A percentile compares a stretch with the other conserved stretches of the same genome.
phyloP scores from a whole-genome alignment of 306 rosid genomes.

The Prinsepia uniflora region DNA sequence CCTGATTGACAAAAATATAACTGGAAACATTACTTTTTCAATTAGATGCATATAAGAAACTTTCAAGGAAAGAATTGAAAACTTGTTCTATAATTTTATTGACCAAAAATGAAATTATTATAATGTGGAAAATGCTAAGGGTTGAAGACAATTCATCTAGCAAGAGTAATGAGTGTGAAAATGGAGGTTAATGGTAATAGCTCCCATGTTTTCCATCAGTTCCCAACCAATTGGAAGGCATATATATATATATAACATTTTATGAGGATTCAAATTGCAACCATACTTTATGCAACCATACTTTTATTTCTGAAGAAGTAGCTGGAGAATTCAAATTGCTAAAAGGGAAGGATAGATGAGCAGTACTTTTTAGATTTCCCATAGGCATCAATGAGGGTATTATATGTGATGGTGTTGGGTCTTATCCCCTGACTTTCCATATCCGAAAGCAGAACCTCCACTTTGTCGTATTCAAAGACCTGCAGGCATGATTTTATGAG shows the following conservation, averaged over 20 bases:
- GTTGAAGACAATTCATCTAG: neutral
- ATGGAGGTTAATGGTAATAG: neutral
- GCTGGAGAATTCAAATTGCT: constrained; percentile 25
- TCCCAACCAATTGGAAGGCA: neutral
- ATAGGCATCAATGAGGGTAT: constrained; percentile 79
- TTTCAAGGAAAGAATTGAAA: neutral
- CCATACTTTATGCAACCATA: constrained; percentile 3
- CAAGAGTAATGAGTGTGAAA: neutral
- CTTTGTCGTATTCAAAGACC: constrained; percentile 66
- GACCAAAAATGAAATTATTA: neutral
- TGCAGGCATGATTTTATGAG: constrained; percentile 85
- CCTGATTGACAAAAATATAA: constrained; percentile 29
- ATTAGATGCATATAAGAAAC: neutral
- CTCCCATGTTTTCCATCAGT: neutral
- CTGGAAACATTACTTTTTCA: neutral
- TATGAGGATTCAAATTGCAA: too few relatives aligned
- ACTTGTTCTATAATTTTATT: constrained; percentile 4
- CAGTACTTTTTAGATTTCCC: constrained; percentile 83
- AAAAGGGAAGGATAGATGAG: constrained; percentile 22
- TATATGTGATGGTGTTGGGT: constrained; percentile 83
- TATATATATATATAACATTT: neutral
- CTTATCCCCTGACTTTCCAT: constrained; percentile 63
- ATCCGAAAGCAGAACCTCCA: constrained; percentile 65
- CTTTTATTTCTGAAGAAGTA: constrained; percentile 30
- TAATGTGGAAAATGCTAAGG: neutral